Percentiles rank a stretch among this genome's conserved stretches.
Evolutionary conservation across 257 asterid species (phyloP).

Genomic region (Nicotiana paniculata): DNA sequence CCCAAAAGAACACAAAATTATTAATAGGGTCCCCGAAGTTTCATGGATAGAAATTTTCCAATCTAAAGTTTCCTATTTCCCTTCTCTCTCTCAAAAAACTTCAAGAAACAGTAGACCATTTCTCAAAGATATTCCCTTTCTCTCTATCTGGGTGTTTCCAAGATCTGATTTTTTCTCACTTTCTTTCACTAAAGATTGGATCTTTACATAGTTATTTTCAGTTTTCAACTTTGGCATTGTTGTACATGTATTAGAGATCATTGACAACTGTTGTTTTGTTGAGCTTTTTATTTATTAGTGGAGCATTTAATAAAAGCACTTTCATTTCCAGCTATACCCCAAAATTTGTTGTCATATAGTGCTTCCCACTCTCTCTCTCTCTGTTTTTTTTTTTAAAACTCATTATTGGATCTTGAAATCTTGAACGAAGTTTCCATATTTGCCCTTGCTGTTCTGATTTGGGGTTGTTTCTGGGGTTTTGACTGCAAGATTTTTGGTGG

Average conservation of each 20-base stretch:
- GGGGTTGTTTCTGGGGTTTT: constrained; percentile 11
- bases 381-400: background rate
- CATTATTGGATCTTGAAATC: constrained; percentile 9
- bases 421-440: constrained; percentile 22
- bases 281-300: background rate
- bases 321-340: constrained; percentile 26
- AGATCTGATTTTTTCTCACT: constrained; percentile 1
- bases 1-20: background rate
- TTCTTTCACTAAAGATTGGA: background rate
- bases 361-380: constrained; percentile 9
- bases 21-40: constrained; percentile 3
- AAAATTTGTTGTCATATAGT: constrained; percentile 4
- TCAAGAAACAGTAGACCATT: constrained; percentile 13
- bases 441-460: constrained; percentile 2
- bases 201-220: background rate
- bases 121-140: constrained; percentile 13
- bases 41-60: constrained; percentile 2
- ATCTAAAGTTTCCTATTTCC: background rate
- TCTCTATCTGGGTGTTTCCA: constrained; percentile 8
- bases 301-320: constrained; percentile 12
- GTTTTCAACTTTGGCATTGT: constrained; percentile 19
- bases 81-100: background rate
- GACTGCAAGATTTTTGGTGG: constrained; percentile 27
- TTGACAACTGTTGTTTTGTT: constrained; percentile 14
- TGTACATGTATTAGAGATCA: constrained; percentile 26